Base-by-base conservation (phyloP, 495 filamentous ascomycete genomes). In the Oleoguttula mirabilis region DNA sequence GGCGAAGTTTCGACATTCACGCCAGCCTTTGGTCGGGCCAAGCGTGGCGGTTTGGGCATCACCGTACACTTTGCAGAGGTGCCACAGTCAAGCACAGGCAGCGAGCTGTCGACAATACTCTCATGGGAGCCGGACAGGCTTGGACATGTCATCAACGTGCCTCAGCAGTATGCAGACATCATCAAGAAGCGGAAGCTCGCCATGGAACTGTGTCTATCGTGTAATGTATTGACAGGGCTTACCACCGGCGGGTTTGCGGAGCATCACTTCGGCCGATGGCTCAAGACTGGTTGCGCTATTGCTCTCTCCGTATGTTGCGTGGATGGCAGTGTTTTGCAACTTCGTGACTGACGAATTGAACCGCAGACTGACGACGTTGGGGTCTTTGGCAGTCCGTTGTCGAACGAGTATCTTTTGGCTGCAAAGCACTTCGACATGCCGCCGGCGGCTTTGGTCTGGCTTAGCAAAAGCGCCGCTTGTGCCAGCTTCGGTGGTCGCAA, bases 281-380 rank as follows among this genome's bases (percentile, higher is more conserved):
- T 65, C 50, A 50, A 62, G 39, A 60, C 43, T 22, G 60, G 64
- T 15, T 72, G 74, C 56, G 65, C 69, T 10, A 59, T 80, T 48
- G 65, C 66, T 14, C 49, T 81, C 24, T 74, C 76, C 60, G 75
- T 81, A 57, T 60, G 75, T 72, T 51, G 3, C 15, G 10, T 22
- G 10, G 16, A 10, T 10, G 21, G 10, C 23, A 12, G 4, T 16
- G 5, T 27, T 43, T 32, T 1, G 4, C 21, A 17, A 20, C 16
- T 6, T 35, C 7, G n/a, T 6, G 19, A 22, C 28, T 15, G 28
- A 14, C 16, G 19, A 19, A 40, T 33, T 52, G 47, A 23, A 37
- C 14, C 28, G 10, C 47, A 88, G 83, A 92, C 84, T 1, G 84
- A 92, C 60, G 84, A 92, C 60, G 82, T 93, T 16, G 85, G 84